These are phyloP conservation scores for Zygosaccharomyces pseudobailii DNA, from an alignment of 1,139 yeast genomes.

Conservation along the genomic window DNA sequence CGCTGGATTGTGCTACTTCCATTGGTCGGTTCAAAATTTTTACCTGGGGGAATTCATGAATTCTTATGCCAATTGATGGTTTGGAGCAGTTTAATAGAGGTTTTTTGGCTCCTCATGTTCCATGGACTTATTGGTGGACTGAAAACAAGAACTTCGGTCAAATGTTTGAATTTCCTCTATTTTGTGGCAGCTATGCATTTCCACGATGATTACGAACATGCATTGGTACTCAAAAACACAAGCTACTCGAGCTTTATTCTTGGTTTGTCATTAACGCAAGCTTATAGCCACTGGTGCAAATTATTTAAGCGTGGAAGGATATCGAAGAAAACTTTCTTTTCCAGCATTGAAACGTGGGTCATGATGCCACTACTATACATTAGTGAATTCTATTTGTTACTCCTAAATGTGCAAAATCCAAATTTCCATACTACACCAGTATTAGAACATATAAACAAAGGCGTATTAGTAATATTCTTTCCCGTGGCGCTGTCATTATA, in stretches of 20 bases:
- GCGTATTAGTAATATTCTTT: constrained; percentile 29
- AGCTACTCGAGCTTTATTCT: constrained; percentile 34
- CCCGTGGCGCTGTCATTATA: constrained; percentile 32
- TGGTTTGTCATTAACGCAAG: constrained; percentile 26
- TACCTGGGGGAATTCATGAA: constrained; percentile 69
- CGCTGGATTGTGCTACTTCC: constrained; percentile 53
- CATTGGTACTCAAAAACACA: constrained; percentile 30
- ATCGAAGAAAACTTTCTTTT: constrained; percentile 38
- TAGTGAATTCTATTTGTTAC: constrained; percentile 51
- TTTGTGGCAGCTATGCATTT: constrained; percentile 41
- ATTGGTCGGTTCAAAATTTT: constrained; percentile 54
- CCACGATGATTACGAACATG: constrained; percentile 44
- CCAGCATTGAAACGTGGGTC: constrained; percentile 41
- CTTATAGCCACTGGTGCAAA: constrained; percentile 26
- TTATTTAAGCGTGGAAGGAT: constrained; percentile 37
- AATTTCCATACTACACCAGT: constrained; percentile 32
- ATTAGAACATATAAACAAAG: constrained; percentile 22
- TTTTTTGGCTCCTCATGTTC: constrained; percentile 26
- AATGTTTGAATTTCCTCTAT: constrained; percentile 46
- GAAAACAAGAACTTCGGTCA: constrained; percentile 24
- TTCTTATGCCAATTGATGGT: constrained; percentile 42
- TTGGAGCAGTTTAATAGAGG: constrained; percentile 20
- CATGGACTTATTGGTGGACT: constrained; percentile 21
- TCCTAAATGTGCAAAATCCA: constrained; percentile 47
- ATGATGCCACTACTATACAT: constrained; percentile 44